Evolutionary conservation across 306 rosid genomes (phyloP).

Genomic region (Oxytropis ochrocephala): DNA sequence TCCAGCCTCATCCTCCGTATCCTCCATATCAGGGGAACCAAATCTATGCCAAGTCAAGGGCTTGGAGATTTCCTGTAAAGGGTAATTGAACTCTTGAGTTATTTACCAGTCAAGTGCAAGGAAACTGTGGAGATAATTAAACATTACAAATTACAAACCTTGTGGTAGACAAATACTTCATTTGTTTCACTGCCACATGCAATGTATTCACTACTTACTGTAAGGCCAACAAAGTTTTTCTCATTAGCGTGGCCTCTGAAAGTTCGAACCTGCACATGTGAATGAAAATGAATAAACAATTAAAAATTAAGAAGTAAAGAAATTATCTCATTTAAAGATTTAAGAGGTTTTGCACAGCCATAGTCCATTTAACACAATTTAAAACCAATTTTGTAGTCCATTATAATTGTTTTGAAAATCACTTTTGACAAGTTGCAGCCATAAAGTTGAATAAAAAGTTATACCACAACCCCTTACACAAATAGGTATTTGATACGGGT

Average conservation of each 20-base stretch:
- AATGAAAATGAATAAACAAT: not conserved
- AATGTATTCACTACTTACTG: slow-evolving; percentile 82
- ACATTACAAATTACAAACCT: slow-evolving; percentile 51
- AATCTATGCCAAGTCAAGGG: slow-evolving; percentile 87
- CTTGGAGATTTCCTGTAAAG: slow-evolving; percentile 76
- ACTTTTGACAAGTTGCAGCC: not conserved
- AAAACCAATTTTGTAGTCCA: not conserved
- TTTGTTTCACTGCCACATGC: slow-evolving; percentile 98
- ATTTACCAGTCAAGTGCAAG: not conserved
- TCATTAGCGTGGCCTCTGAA: slow-evolving; percentile 88
- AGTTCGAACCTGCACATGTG: slow-evolving; percentile 61
- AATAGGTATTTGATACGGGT: not conserved
- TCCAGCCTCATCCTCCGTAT: slow-evolving; percentile 71
- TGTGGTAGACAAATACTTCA: slow-evolving; percentile 92
- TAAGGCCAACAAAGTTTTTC: slow-evolving; percentile 94
- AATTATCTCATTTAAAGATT: not conserved
- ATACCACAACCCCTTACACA: not conserved
- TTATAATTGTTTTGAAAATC: not conserved
- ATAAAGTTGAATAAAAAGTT: not conserved
- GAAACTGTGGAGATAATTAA: not conserved
- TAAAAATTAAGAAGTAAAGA: not conserved
- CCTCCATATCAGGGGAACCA: slow-evolving; percentile 66
- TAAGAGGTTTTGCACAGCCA: not conserved
- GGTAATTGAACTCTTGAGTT: slow-evolving; percentile 10
- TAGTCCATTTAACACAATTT: not conserved